Percentiles rank a stretch among this genome's conserved stretches.
phyloP scores from a whole-genome alignment of 768 basidiomycete species.

The Phylloporus arenicola region DNA sequence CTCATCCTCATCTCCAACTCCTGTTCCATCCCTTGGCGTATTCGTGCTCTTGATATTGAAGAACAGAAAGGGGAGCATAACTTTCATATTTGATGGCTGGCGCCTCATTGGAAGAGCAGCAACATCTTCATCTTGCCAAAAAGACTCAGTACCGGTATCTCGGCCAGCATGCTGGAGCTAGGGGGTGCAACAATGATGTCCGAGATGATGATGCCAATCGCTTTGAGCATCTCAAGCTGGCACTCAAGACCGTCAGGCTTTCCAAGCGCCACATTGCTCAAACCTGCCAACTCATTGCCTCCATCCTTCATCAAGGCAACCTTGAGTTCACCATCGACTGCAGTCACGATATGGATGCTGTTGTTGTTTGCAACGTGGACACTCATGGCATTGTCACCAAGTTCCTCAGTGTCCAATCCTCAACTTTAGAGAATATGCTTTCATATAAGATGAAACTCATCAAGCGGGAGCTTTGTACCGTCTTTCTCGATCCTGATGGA shows the following conservation, averaged over 20 bases:
- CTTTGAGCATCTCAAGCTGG: slow-evolving; percentile 76
- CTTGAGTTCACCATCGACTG: slow-evolving; percentile 87
- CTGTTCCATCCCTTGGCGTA: no score
- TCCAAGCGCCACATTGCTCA: slow-evolving; percentile 95
- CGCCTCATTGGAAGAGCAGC: slow-evolving; percentile 70
- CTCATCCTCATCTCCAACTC: no score
- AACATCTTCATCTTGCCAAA: slow-evolving; percentile 9
- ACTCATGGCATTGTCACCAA: slow-evolving; percentile 75
- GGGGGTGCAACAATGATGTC: slow-evolving; percentile 41
- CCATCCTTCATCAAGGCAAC: slow-evolving; percentile 95
- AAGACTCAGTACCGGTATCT: slow-evolving; percentile 58
- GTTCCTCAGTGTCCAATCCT: no score
- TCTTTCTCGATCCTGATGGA: slow-evolving; percentile 92
- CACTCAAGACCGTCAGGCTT: slow-evolving; percentile 26
- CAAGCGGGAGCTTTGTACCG: slow-evolving; percentile 94
- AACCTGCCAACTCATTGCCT: slow-evolving; percentile 89
- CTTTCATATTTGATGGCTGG: slow-evolving; percentile 93
- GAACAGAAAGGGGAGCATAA: slow-evolving; percentile 87
- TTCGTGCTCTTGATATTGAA: no score
- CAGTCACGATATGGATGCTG: slow-evolving; percentile 82
- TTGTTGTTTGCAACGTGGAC: slow-evolving; percentile 84
- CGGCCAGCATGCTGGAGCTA: slow-evolving; percentile 41
- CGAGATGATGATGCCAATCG: slow-evolving; percentile 76
- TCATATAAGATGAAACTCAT: no score
- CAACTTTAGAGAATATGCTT: no score